A percentile compares a stretch with the other conserved stretches of the same genome.
phyloP scores from a whole-genome alignment of 2,329 filamentous ascomycete genomes.

The Emydomyces testavorans region DNA sequence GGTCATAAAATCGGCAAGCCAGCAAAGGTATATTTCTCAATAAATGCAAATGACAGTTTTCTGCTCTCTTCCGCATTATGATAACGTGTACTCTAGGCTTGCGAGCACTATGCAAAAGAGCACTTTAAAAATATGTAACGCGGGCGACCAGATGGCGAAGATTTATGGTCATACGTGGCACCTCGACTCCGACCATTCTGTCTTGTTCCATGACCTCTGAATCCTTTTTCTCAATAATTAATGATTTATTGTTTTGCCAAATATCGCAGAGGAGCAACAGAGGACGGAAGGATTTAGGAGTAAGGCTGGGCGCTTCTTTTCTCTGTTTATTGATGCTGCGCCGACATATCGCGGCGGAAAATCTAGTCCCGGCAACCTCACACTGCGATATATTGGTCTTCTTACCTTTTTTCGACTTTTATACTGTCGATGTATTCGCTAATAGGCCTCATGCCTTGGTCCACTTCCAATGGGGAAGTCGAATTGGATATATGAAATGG shows the following conservation, averaged over 20 bases:
- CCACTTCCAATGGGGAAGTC: slow-evolving; percentile 1
- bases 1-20: slow-evolving; percentile 95
- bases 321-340: slow-evolving; percentile 13
- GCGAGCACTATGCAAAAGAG: slow-evolving; percentile 91
- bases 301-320: slow-evolving; percentile 16
- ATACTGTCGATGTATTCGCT: background rate
- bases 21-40: slow-evolving; percentile 57
- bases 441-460: background rate
- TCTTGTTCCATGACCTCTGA: slow-evolving; percentile 3
- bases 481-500: background rate
- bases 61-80: background rate
- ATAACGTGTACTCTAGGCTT: slow-evolving; percentile 45
- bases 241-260: slow-evolving; percentile 3
- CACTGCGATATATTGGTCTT: slow-evolving; percentile 16
- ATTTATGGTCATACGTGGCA: slow-evolving; percentile 5
- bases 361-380: slow-evolving; percentile 12
- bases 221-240: slow-evolving; percentile 4
- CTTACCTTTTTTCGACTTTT: background rate
- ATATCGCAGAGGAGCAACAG: slow-evolving; percentile 15
- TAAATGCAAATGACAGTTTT: background rate
- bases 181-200: background rate
- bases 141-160: background rate
- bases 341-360: slow-evolving; percentile 9
- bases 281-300: slow-evolving; percentile 17
- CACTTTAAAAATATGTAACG: slow-evolving; percentile 52